These are phyloP conservation scores for Fraxinus latifolia DNA, from an alignment of 305 asterid genomes.

Conservation along the genomic window DNA sequence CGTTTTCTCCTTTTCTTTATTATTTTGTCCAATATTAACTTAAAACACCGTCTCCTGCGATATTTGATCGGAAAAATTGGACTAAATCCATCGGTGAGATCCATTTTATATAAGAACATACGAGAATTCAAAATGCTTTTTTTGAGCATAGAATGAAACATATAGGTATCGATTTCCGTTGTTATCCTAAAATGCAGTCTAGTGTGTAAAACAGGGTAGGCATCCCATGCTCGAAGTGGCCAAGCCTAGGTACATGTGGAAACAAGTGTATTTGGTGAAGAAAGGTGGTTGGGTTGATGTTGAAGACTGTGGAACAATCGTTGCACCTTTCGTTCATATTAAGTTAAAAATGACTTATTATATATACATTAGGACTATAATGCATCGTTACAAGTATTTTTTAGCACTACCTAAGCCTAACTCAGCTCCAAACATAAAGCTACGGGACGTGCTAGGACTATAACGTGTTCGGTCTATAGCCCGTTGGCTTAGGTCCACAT, in stretches of 20 bases:
- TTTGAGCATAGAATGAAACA: not conserved
- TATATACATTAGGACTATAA: not conserved
- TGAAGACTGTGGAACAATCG: not conserved
- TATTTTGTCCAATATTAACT: not conserved
- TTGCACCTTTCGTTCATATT: not conserved
- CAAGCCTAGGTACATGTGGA: not conserved
- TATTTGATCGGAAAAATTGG: not conserved
- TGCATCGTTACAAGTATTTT: not conserved
- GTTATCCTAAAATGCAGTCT: no score
- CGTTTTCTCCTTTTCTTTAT: no score
- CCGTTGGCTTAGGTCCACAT: not conserved
- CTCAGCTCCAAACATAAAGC: not conserved
- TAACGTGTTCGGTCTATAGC: not conserved
- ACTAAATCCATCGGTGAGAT: not conserved
- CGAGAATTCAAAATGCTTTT: not conserved
- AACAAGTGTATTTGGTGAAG: not conserved
- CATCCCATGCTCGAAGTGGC: not conserved
- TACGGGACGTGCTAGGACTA: not conserved
- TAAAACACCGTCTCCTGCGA: not conserved
- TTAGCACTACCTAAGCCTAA: not conserved
- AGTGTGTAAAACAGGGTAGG: not conserved
- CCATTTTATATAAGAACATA: not conserved
- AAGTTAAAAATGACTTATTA: not conserved
- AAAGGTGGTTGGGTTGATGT: not conserved
- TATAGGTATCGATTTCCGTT: not conserved